phyloP scores from a whole-genome alignment of 495 filamentous ascomycete species.

The Daldinia concentrica region DNA sequence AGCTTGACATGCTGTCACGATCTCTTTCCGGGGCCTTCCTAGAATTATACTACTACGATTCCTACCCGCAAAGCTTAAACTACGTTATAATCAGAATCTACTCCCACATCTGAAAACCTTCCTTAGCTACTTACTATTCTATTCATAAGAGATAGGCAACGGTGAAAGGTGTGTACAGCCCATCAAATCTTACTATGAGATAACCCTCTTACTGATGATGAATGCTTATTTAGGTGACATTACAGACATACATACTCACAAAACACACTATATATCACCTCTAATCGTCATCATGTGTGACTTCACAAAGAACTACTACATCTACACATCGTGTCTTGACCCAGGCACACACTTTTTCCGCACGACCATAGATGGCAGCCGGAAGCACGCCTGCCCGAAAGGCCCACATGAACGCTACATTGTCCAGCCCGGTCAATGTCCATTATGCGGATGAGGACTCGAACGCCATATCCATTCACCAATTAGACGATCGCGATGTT shows the following conservation, averaged over 20 bases:
- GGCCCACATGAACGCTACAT: constrained; percentile 82
- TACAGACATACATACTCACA: constrained; percentile 17
- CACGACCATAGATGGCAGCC: constrained; percentile 70
- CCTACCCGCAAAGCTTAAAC: constrained; percentile 2
- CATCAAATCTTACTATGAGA: constrained; percentile 1
- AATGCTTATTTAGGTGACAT: constrained; percentile 7
- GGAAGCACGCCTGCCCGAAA: constrained; percentile 66
- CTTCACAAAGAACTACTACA: constrained; percentile 79
- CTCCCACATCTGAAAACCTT: constrained; percentile 12
- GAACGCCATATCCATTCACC: background rate
- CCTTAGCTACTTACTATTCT: background rate
- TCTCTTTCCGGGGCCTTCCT: constrained; percentile 23
- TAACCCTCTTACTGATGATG: constrained; percentile 10
- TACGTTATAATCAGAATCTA: constrained; percentile 16
- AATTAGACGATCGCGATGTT: constrained; percentile 6
- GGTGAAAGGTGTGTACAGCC: constrained; percentile 21
- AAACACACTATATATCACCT: constrained; percentile 1
- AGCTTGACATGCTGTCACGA: constrained; percentile 39
- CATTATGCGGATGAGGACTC: constrained; percentile 60
- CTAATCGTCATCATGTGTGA: constrained; percentile 71
- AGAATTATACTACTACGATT: constrained; percentile 26
- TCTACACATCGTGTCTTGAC: constrained; percentile 75
- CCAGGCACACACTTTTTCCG: constrained; percentile 74
- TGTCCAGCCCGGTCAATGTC: constrained; percentile 71
- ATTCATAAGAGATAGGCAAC: background rate